phyloP scores from a whole-genome alignment of 345 rosid genomes.

The Triadica sebifera region DNA sequence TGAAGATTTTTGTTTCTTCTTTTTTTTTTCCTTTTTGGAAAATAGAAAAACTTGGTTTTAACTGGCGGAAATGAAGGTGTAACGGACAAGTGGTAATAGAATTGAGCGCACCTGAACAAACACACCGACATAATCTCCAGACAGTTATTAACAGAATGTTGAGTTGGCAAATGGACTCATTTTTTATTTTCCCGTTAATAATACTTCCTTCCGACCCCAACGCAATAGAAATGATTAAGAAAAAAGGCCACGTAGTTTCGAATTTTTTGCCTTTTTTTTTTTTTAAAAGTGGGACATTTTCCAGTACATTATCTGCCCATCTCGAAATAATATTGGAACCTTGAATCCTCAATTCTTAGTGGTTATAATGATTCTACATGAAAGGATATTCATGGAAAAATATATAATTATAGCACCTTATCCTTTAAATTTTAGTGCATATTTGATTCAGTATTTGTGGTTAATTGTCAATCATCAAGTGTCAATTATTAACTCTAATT shows the following conservation, averaged over 20 bases:
- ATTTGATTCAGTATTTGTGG: too few relatives aligned
- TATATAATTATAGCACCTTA: too few relatives aligned
- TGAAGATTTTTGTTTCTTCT: too few relatives aligned
- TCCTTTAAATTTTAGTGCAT: too few relatives aligned
- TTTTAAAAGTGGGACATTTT: not conserved
- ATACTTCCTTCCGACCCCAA: conserved; percentile 11
- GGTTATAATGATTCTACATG: fast-evolving
- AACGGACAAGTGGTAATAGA: conserved; percentile 19
- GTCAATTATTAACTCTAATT: too few relatives aligned
- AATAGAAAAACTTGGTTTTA: too few relatives aligned
- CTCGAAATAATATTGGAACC: fast-evolving
- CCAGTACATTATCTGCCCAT: conserved; percentile 23
- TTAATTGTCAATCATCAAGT: too few relatives aligned
- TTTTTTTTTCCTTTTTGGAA: too few relatives aligned
- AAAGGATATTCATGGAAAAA: not conserved
- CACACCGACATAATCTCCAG: conserved; percentile 26
- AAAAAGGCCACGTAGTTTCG: not conserved
- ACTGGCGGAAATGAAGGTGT: conserved; percentile 12
- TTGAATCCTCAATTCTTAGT: not conserved
- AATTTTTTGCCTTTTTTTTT: not conserved
- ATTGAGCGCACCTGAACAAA: conserved; percentile 26
- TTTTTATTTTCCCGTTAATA: not conserved
- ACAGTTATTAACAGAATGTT: conserved; percentile 27
- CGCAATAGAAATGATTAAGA: not conserved
- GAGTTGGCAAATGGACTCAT: conserved; percentile 20